Evolutionary conservation across 169 alveolate genomes (phyloP).

Genomic region (Plasmodium fragile): DNA sequence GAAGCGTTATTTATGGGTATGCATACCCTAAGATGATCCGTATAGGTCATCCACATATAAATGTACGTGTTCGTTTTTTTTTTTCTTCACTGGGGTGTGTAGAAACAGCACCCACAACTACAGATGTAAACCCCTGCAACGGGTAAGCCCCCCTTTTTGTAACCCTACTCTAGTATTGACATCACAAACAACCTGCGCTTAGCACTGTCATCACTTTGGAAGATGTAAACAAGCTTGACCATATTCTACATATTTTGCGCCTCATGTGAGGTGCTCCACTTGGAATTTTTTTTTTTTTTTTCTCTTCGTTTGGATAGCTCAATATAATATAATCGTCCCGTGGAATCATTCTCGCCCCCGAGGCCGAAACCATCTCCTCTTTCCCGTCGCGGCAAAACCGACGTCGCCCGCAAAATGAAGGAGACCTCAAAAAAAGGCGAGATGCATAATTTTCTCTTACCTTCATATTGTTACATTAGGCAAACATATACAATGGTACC

Average conservation of each 20-base stretch:
- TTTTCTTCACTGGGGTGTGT: not conserved
- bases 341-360: not conserved
- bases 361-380: not conserved
- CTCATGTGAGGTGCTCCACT: not conserved
- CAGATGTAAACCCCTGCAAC: not conserved
- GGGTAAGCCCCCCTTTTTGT: not conserved
- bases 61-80: too few relatives aligned
- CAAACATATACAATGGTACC: not conserved
- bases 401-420: not conserved
- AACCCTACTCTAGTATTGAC: not conserved
- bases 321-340: not conserved
- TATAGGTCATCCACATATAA: not conserved
- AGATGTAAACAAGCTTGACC: not conserved
- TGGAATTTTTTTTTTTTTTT: not conserved
- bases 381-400: not conserved
- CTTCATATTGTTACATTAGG: not conserved
- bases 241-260: not conserved
- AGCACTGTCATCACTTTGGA: not conserved
- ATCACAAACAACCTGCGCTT: not conserved
- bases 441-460: not conserved
- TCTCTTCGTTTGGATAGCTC: not conserved
- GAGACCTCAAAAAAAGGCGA: not conserved
- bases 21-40: not conserved
- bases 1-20: not conserved
- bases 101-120: not conserved